These are phyloP conservation scores for Pholiota microspora DNA, from an alignment of 768 basidiomycete genomes.

Conservation along the genomic window DNA sequence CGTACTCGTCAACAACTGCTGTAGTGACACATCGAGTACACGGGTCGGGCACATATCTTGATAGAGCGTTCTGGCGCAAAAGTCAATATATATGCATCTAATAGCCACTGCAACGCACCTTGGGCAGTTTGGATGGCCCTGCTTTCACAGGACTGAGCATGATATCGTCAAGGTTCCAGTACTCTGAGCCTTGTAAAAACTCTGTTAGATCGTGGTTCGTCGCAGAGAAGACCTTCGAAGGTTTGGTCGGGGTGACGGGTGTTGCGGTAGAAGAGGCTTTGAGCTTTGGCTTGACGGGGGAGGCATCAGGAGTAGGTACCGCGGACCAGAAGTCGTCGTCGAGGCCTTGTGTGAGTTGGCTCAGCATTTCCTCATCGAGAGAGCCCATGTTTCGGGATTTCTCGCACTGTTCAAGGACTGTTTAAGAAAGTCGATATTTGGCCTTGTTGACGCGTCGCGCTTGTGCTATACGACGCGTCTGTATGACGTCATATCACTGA, in stretches of 20 bases:
- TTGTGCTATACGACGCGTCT: background rate
- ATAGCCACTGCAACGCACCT: background rate
- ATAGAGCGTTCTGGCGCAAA: slow-evolving; percentile 2
- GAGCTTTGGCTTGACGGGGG: slow-evolving; percentile 24
- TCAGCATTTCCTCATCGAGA: slow-evolving; percentile 47
- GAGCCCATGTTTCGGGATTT: background rate
- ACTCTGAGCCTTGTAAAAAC: slow-evolving; percentile 64
- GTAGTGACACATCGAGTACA: slow-evolving; percentile 60
- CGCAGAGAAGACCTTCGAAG: slow-evolving; percentile 21
- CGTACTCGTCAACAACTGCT: slow-evolving; percentile 35
- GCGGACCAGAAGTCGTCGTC: slow-evolving; percentile 52
- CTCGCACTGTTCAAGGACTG: no score
- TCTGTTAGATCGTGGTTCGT: slow-evolving; percentile 42
- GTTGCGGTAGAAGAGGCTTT: slow-evolving; percentile 21
- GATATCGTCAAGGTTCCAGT: slow-evolving; percentile 69
- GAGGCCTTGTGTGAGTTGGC: slow-evolving; percentile 38
- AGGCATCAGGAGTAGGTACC: slow-evolving; percentile 33
- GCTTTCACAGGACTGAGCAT: slow-evolving; percentile 48
- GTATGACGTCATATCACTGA: background rate
- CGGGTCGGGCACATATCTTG: slow-evolving; percentile 25
- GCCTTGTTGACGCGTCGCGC: slow-evolving; percentile 9
- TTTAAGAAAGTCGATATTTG: slow-evolving; percentile 6
- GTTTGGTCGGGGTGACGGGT: background rate
- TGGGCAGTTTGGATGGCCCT: slow-evolving; percentile 15
- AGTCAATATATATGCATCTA: background rate